Conservation (phyloP, 495 filamentous ascomycete species). For the Astrothelium subdiscretum region DNA sequence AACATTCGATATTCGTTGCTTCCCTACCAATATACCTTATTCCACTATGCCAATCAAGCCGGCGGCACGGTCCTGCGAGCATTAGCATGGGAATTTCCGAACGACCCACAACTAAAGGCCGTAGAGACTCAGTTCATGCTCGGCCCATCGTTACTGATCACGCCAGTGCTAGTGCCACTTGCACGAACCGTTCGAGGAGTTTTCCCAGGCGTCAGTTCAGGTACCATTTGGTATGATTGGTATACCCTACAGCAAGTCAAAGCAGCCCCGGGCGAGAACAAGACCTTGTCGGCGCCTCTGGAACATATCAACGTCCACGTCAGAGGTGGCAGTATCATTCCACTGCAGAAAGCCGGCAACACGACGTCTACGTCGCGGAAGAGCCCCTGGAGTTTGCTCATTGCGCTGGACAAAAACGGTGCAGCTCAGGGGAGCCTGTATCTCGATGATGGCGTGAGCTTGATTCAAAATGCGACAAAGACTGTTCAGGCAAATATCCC, state of each 20-base stretch:
- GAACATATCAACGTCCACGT: slow-evolving; percentile 14
- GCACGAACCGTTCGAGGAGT: slow-evolving; percentile 13
- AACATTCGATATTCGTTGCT: slow-evolving; percentile 21
- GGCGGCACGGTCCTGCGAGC: slow-evolving; percentile 22
- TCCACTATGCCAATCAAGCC: slow-evolving; percentile 16
- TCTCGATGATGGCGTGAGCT: slow-evolving; percentile 21
- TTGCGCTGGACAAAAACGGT: slow-evolving; percentile 12
- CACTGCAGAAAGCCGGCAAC: slow-evolving; percentile 13
- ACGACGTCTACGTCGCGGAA: slow-evolving; percentile 15
- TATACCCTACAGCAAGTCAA: slow-evolving; percentile 12
- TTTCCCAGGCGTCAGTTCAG: slow-evolving; percentile 13
- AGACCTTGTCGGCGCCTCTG: slow-evolving; percentile 12
- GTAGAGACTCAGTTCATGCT: slow-evolving; percentile 23
- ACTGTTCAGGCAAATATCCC: slow-evolving; percentile 4
- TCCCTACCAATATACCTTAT: slow-evolving; percentile 24
- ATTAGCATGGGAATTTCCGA: slow-evolving; percentile 22
- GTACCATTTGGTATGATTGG: slow-evolving; percentile 24
- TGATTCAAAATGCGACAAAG: slow-evolving; percentile 9
- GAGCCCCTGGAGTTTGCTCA: slow-evolving; percentile 13
- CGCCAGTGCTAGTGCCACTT: slow-evolving; percentile 16
- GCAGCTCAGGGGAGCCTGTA: slow-evolving; percentile 17
- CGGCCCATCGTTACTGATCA: slow-evolving; percentile 16
- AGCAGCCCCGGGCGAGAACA: slow-evolving; percentile 15
- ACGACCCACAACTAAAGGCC: slow-evolving; percentile 15
- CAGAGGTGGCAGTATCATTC: slow-evolving; percentile 13